A percentile compares a stretch with the other conserved stretches of the same genome.
These are phyloP conservation scores for Pittosporum tobira DNA, from an alignment of 129 eudicot species.

Conservation along the genomic window DNA sequence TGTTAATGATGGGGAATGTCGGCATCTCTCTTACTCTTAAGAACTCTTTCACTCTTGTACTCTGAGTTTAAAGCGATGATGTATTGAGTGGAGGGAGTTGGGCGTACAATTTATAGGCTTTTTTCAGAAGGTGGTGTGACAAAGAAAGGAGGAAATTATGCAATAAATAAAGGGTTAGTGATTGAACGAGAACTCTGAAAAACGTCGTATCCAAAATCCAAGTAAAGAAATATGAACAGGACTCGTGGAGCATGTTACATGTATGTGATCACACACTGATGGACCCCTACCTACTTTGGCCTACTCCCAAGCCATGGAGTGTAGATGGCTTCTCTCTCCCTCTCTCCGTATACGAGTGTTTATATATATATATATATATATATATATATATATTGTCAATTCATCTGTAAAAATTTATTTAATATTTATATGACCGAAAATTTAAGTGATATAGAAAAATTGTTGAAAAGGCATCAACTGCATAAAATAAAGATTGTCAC, in stretches of 20 bases:
- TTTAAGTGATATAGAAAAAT: too few species aligned
- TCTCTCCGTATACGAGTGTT: too few species aligned
- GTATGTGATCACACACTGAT: constrained; percentile 31
- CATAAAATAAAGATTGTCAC: too few species aligned
- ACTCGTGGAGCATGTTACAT: constrained; percentile 27
- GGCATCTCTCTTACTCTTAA: constrained; percentile 23
- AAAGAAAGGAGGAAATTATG: too few species aligned
- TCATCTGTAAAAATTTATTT: too few species aligned
- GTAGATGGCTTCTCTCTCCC: too few species aligned
- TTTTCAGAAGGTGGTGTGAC: constrained; percentile 13
- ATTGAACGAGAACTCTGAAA: not conserved
- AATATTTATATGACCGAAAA: too few species aligned
- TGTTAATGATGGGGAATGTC: constrained; percentile 60
- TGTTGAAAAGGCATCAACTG: too few species aligned
- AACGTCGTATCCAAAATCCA: constrained; percentile 10
- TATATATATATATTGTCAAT: too few species aligned
- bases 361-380: too few species aligned
- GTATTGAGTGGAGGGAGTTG: not conserved
- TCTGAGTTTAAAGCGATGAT: not conserved
- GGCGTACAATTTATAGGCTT: constrained; percentile 50
- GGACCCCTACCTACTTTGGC: constrained; percentile 31
- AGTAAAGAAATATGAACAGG: constrained; percentile 13
- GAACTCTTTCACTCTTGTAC: not conserved
- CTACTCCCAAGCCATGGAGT: not conserved
- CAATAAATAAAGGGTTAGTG: not conserved